Evolutionary conservation across 139 green algal genomes (phyloP), one percentile per base, ranked within the genome.

Genomic region (Micractinium conductrix): DNA sequence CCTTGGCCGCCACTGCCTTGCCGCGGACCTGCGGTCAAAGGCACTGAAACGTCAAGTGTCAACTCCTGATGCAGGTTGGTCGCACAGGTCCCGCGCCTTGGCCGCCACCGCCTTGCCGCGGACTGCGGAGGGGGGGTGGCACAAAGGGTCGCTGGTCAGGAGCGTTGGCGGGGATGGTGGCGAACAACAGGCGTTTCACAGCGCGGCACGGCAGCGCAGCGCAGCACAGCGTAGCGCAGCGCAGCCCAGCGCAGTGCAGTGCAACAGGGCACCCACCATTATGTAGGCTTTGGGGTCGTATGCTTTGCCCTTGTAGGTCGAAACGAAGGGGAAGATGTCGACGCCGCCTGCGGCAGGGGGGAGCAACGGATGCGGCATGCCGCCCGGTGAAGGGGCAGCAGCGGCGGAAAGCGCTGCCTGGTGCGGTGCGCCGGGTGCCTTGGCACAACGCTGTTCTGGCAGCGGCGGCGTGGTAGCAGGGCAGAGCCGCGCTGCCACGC

Each of bases 1-100:
- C 87, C 88, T 98, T 97, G 84, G 91, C 92, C 10, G 81, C 90
- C 84, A 95, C 99, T 62, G 94, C 91, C 93, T 99, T 76, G 69
- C 69, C 69, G 0, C 69, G 69, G 5, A 76, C 69, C 69, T 76
- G 38, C 35, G n/a, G n/a, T n/a, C n/a, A n/a, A n/a, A n/a, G n/a
- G n/a, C n/a, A n/a, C n/a, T n/a, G n/a, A n/a, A n/a, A n/a, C n/a
- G n/a, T n/a, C n/a, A n/a, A n/a, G n/a, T n/a, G n/a, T n/a, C n/a
- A n/a, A n/a, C n/a, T n/a, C n/a, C n/a, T n/a, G n/a, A n/a, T n/a
- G n/a, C n/a, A n/a, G n/a, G n/a, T n/a, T n/a, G n/a, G 28, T 93
- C 90, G 19, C 98, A 80, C 84, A 99, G 82, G 84, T 99, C 95
- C 14, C 75, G 91, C 0, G 93, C 87, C 88, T 98, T 97, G 84